phyloP scores from a whole-genome alignment of 2,329 filamentous ascomycete genomes.

The Penicillium sp. region DNA sequence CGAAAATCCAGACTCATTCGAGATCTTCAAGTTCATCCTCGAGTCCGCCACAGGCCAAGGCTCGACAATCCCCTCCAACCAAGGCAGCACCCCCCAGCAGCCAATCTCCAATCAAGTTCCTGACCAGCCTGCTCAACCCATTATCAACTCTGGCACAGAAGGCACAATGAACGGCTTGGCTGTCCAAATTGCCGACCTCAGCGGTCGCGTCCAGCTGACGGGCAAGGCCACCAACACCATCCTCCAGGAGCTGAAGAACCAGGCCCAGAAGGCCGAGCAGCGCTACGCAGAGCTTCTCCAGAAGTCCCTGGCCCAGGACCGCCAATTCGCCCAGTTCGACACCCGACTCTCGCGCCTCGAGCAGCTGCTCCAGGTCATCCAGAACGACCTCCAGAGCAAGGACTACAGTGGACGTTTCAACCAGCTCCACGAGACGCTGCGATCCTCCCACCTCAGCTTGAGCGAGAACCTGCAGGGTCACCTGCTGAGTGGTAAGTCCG shows the following conservation, averaged over 20 bases:
- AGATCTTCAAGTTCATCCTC: slow-evolving; percentile 82
- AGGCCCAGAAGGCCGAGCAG: slow-evolving; percentile 53
- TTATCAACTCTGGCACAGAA: slow-evolving; percentile 39
- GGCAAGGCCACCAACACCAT: slow-evolving; percentile 59
- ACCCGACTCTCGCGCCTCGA: slow-evolving; percentile 53
- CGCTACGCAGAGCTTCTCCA: slow-evolving; percentile 50
- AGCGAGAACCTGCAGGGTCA: slow-evolving; percentile 50
- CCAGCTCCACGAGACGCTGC: slow-evolving; percentile 53
- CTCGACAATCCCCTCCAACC: slow-evolving; percentile 17
- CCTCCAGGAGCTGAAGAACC: slow-evolving; percentile 50
- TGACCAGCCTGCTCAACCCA: slow-evolving; percentile 27
- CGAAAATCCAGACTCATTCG: slow-evolving; percentile 91
- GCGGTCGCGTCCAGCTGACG: slow-evolving; percentile 70
- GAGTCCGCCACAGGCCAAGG: slow-evolving; percentile 47
- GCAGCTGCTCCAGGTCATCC: slow-evolving; percentile 47
- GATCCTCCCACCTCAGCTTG: slow-evolving; percentile 53
- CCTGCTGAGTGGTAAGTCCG: slow-evolving; percentile 48
- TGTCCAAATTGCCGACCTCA: slow-evolving; percentile 75
- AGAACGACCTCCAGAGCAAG: slow-evolving; percentile 54
- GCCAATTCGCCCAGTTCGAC: slow-evolving; percentile 25
- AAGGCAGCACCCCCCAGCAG: slow-evolving; percentile 15
- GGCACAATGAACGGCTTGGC: slow-evolving; percentile 27
- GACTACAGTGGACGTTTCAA: slow-evolving; percentile 56
- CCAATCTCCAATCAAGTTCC: slow-evolving; percentile 23
- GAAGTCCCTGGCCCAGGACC: slow-evolving; percentile 34